Base-by-base conservation (phyloP, 495 filamentous ascomycete species). In the Sordaria brevicollis region DNA sequence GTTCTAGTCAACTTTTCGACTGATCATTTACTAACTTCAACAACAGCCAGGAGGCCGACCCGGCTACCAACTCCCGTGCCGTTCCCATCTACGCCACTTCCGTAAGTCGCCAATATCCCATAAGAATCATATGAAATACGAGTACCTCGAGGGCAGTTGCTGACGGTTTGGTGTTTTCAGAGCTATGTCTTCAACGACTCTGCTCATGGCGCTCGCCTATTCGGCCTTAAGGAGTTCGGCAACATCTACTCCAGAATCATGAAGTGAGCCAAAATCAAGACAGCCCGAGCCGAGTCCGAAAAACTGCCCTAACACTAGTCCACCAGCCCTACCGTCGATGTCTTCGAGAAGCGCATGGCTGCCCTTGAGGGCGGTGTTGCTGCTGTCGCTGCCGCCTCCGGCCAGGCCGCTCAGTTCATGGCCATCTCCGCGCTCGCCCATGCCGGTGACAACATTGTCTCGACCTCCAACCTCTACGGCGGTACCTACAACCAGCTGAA, bases 401-500 rank as follows among this genome's bases (percentile, higher is more conserved):
- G 95, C 68, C 96, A 98, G 80, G 87, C 93, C 1, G 95, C 95
- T 9, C 96, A 98, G 76, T 97, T 99, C 86, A 88, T 98, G 89
- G 84, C 94, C 15, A 90, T 99, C 74, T 86, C 92, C 0, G 89
- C 93, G 2, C 87, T 99, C 25, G 92, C 92, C 4, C 86, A 90
- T 68, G 84, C 89, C 0, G 95, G 95, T 17, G 95, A 99, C 84
- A 99, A 98, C 82, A 97, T 99, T 71, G 87, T 99, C 29, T 90
- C 92, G 2, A 97, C 95, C 4, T 90, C 89, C 67, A 97, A 96
- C 78, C 82, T 99, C 43, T 99, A 99, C 79, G 95, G 95, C 41
- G 95, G 95, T 74, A 98, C 95, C 7, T 99, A 98, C 83, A 99
- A 98, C 79, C 96, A 98, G 79, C 89, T 99, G 82, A 99, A 99